A percentile compares a stretch with the other conserved stretches of the same genome.
phyloP scores from a whole-genome alignment of 139 green algal species.

The Picochlorum sp. region DNA sequence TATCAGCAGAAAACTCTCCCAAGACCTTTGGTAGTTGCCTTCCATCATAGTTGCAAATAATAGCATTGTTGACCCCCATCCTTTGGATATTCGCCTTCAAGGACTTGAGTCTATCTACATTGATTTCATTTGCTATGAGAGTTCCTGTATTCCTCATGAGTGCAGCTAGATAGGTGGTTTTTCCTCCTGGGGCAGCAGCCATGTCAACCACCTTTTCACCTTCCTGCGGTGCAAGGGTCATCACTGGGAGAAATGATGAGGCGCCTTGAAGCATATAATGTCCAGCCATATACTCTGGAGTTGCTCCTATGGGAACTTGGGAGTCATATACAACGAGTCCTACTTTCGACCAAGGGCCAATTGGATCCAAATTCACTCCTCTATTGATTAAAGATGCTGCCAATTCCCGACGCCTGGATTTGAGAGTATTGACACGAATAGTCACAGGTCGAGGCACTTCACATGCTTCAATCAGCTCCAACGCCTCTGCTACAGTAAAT shows the following conservation, averaged over 20 bases:
- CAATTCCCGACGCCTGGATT: constrained; percentile 84
- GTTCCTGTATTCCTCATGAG: constrained; percentile 93
- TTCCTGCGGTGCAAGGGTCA: constrained; percentile 89
- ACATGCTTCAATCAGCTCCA: constrained; percentile 81
- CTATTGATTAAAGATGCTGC: constrained; percentile 90
- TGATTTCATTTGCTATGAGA: constrained; percentile 97
- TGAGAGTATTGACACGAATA: constrained; percentile 90
- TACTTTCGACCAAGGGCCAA: constrained; percentile 95
- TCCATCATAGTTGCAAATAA: constrained; percentile 95
- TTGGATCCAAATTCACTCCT: constrained; percentile 96
- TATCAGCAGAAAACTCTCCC: constrained; percentile 71
- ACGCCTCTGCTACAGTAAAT: constrained; percentile 57
- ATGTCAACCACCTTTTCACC: constrained; percentile 90
- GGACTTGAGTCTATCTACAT: constrained; percentile 80
- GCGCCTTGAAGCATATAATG: constrained; percentile 98
- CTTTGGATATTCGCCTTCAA: constrained; percentile 89
- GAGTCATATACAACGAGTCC: constrained; percentile 95
- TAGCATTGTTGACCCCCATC: constrained; percentile 88
- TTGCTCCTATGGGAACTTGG: constrained; percentile 94
- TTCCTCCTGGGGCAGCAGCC: constrained; percentile 94
- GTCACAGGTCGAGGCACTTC: constrained; percentile 62
- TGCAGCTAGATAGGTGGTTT: constrained; percentile 93
- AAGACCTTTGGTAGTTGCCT: constrained; percentile 69
- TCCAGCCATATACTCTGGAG: constrained; percentile 99
- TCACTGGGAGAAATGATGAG: constrained; percentile 94